A percentile compares a stretch with the other conserved stretches of the same genome.
Conservation (phyloP, 139 green algal genomes). For the Trebouxia sp. region DNA sequence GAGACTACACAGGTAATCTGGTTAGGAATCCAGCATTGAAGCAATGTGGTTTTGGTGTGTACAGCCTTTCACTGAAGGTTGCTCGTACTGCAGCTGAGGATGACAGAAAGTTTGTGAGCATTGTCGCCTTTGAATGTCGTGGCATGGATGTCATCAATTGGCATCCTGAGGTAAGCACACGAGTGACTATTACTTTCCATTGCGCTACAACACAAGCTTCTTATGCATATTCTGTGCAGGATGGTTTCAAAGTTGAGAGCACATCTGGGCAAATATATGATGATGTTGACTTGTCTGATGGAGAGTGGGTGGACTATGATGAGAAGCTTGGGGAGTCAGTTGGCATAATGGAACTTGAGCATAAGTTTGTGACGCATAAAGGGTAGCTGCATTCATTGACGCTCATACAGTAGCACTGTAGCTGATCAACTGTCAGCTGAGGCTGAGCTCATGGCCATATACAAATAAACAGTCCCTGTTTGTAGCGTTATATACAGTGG, state of each 20-base stretch:
- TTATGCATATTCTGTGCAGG: conserved; percentile 28
- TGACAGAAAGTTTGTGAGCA: conserved; percentile 64
- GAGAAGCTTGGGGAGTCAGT: conserved; percentile 71
- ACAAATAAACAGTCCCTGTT: no score
- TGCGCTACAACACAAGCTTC: background rate
- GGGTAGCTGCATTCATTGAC: background rate
- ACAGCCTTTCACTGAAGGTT: background rate
- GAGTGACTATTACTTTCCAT: no score
- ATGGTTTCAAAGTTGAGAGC: conserved; percentile 45
- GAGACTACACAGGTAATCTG: conserved; percentile 40
- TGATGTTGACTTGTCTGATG: conserved; percentile 53
- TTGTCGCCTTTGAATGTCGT: conserved; percentile 83
- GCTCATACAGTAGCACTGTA: no score
- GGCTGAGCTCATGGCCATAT: background rate
- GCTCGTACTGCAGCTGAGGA: conserved; percentile 51
- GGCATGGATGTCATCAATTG: conserved; percentile 73
- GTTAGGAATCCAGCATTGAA: no score
- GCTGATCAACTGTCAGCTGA: background rate
- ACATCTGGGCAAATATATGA: conserved; percentile 43
- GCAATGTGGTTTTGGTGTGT: no score
- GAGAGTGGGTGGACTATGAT: conserved; percentile 83
- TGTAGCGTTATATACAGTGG: no score
- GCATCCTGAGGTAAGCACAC: conserved; percentile 46
- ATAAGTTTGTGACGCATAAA: conserved; percentile 5
- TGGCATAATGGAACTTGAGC: conserved; percentile 63